Evolutionary conservation across 2,329 filamentous ascomycete genomes (phyloP).

Genomic region (Ceratocystiopsis brevicomis): DNA sequence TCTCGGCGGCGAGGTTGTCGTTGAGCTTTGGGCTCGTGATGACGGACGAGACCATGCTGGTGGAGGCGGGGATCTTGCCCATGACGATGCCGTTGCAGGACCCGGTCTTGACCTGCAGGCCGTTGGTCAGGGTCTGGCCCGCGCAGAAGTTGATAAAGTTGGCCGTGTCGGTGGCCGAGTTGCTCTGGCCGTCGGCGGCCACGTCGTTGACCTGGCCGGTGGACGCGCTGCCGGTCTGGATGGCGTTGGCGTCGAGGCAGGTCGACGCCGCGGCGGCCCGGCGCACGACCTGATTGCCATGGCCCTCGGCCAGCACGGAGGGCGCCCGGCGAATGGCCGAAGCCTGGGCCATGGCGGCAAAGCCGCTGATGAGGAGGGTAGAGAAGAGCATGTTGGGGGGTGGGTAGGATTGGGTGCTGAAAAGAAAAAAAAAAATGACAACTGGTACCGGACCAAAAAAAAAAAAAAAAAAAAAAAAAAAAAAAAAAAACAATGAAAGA

Average conservation of each 20-base stretch:
- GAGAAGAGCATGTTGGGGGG: constrained; percentile 30
- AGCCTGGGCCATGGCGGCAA: constrained; percentile 27
- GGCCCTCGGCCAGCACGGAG: constrained; percentile 15
- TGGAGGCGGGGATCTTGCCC: constrained; percentile 37
- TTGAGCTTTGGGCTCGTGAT: constrained; percentile 33
- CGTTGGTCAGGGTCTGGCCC: constrained; percentile 38
- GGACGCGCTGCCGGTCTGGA: constrained; percentile 30
- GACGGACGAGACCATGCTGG: constrained; percentile 38
- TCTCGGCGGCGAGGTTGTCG: constrained; percentile 25
- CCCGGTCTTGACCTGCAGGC: constrained; percentile 34
- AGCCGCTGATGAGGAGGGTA: constrained; percentile 28
- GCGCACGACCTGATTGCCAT: neutral
- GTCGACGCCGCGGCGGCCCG: constrained; percentile 4
- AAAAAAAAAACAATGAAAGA: neutral
- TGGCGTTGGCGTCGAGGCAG: constrained; percentile 22
- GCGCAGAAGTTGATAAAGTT: constrained; percentile 49
- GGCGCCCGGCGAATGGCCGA: constrained; percentile 20
- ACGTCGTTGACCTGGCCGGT: constrained; percentile 26
- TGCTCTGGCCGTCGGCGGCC: constrained; percentile 26
- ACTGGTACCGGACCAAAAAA: constrained; percentile 32
- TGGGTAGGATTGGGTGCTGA: constrained; percentile 7
- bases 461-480: constrained; percentile 13
- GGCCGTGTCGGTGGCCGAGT: constrained; percentile 32
- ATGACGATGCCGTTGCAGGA: constrained; percentile 48
- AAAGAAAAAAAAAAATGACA: no score